phyloP scores from a whole-genome alignment of 2,329 filamentous ascomycete genomes.

The Coniochaeta hoffmannii region DNA sequence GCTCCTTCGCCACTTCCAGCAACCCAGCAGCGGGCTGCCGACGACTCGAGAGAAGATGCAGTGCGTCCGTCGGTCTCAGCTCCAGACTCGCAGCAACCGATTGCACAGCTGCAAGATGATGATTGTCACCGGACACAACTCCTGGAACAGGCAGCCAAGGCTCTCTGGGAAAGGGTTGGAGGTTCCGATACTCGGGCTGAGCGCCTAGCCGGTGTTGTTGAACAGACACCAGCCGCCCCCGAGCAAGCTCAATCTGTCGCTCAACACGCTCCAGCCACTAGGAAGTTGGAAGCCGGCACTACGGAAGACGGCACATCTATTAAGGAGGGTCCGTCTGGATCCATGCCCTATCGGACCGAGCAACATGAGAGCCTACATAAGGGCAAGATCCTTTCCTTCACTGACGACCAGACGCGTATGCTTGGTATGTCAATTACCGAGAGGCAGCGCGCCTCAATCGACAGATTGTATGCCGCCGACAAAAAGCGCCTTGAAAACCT shows the following conservation, averaged over 20 bases:
- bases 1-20: neutral
- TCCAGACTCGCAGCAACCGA: neutral
- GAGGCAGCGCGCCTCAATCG: too few relatives aligned
- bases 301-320: neutral
- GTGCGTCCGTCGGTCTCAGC: neutral
- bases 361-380: neutral
- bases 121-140: neutral
- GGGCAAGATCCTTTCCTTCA: neutral
- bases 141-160: neutral
- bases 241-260: neutral
- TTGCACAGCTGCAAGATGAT: neutral
- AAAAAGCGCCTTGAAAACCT: too few relatives aligned
- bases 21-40: neutral
- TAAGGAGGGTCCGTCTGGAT: neutral
- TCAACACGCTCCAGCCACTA: too few relatives aligned
- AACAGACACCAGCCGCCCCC: too few relatives aligned
- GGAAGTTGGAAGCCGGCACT: too few relatives aligned
- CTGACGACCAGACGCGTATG: too few relatives aligned
- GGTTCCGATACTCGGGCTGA: too few relatives aligned
- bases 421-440: too few relatives aligned
- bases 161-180: too few relatives aligned
- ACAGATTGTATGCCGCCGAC: too few relatives aligned
- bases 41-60: neutral
- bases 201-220: too few relatives aligned
- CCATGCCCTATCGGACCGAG: neutral